Conservation (phyloP, 2,329 filamentous ascomycete genomes). For the Calonectria fujianensis region DNA sequence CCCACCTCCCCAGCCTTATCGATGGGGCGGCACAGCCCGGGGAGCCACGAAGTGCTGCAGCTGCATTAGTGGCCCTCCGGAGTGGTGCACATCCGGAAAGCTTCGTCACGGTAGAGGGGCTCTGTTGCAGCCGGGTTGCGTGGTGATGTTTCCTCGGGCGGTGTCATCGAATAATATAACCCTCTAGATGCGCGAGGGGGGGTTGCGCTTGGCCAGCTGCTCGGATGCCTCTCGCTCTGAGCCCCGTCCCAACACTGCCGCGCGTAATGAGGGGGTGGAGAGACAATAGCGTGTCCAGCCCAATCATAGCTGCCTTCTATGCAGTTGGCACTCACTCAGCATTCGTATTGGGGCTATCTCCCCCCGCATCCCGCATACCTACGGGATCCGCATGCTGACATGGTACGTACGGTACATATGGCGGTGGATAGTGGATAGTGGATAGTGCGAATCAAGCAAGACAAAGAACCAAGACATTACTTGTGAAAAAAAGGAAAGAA, state of each 20-base stretch:
- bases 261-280: slow-evolving; percentile 1
- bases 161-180: background rate
- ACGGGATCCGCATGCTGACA: background rate
- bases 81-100: background rate
- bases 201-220: background rate
- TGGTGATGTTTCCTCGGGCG: background rate
- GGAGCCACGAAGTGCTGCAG: background rate
- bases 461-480: background rate
- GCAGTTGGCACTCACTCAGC: background rate
- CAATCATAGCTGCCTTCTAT: background rate
- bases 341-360: background rate
- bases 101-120: background rate
- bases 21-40: slow-evolving; percentile 4
- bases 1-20: background rate
- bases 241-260: background rate
- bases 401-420: background rate
- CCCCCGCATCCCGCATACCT: background rate
- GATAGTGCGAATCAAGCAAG: background rate
- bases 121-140: background rate
- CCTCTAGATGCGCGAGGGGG: background rate
- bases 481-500: background rate
- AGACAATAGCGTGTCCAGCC: background rate
- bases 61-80: background rate
- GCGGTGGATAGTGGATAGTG: background rate
- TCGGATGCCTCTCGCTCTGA: background rate